Percentiles rank a stretch among this genome's conserved stretches.
phyloP scores from a whole-genome alignment of 164 flowering plant species.

The Chimonanthus salicifolius region DNA sequence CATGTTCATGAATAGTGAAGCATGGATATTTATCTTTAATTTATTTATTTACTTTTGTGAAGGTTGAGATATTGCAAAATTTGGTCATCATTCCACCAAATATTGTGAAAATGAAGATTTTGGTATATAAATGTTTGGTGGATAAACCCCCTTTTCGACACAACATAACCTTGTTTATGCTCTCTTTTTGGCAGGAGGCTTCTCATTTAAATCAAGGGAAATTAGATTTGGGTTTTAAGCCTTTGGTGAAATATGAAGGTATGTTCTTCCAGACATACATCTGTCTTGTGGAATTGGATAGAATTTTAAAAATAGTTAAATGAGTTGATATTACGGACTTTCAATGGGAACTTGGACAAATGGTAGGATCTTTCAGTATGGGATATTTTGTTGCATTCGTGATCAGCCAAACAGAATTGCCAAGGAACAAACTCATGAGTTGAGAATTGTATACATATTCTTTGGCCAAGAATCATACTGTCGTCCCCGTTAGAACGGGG shows the following conservation, averaged over 20 bases:
- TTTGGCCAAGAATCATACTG: not conserved
- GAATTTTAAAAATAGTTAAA: not conserved
- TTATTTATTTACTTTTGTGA: too few species aligned
- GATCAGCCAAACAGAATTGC: not conserved
- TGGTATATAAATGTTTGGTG: too few species aligned
- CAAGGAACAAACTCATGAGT: not conserved
- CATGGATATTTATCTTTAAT: too few species aligned
- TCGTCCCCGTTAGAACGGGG: not conserved
- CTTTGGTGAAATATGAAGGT: conserved; percentile 62
- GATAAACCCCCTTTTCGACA: not conserved
- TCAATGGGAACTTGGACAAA: not conserved
- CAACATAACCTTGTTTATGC: not conserved
- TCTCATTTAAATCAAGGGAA: conserved; percentile 1
- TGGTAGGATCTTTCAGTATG: not conserved
- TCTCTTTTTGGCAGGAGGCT: conserved; percentile 26
- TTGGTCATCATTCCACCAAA: too few species aligned
- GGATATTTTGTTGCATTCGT: not conserved
- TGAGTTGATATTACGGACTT: too few species aligned
- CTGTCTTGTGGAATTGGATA: too few species aligned
- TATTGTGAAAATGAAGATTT: too few species aligned
- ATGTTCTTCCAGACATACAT: not conserved
- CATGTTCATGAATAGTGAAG: too few species aligned
- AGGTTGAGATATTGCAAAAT: too few species aligned
- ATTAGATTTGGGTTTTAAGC: conserved; percentile 14
- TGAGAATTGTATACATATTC: not conserved